phyloP scores from a whole-genome alignment of 495 filamentous ascomycete genomes.

The Penicillium bialowiezense region DNA sequence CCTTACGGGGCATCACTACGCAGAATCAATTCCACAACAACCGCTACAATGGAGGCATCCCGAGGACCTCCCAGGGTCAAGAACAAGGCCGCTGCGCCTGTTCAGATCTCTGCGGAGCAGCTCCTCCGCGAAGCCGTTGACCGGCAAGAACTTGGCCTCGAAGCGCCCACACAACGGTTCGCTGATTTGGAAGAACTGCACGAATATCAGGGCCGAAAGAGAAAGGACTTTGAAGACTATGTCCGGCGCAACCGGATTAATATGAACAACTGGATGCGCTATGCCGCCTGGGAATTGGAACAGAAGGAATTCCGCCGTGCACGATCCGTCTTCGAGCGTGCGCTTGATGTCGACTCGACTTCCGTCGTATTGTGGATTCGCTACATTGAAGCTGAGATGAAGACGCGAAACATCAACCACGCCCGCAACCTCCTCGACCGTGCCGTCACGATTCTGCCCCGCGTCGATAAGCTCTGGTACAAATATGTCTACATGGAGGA shows the following conservation, averaged over 20 bases:
- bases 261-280: constrained; percentile 98
- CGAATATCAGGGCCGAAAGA: constrained; percentile 92
- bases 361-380: constrained; percentile 81
- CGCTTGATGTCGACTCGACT: constrained; percentile 86
- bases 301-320: constrained; percentile 98
- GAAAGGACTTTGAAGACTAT: constrained; percentile 98
- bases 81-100: constrained; percentile 88
- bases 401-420: constrained; percentile 94
- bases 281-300: constrained; percentile 95
- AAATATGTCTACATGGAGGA: constrained; percentile 99
- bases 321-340: constrained; percentile 93
- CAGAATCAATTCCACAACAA: not conserved
- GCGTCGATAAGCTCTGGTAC: constrained; percentile 96
- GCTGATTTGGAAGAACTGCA: constrained; percentile 97
- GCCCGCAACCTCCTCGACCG: constrained; percentile 91
- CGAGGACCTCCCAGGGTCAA: constrained; percentile 95
- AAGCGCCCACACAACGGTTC: constrained; percentile 91
- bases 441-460: constrained; percentile 89
- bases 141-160: constrained; percentile 83
- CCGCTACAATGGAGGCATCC: constrained; percentile 75
- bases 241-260: constrained; percentile 91
- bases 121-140: constrained; percentile 97
- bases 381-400: constrained; percentile 97
- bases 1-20: not conserved
- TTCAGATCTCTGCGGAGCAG: constrained; percentile 95